Base-by-base conservation (phyloP, 495 filamentous ascomycete species). In the Neurospora sp. region DNA sequence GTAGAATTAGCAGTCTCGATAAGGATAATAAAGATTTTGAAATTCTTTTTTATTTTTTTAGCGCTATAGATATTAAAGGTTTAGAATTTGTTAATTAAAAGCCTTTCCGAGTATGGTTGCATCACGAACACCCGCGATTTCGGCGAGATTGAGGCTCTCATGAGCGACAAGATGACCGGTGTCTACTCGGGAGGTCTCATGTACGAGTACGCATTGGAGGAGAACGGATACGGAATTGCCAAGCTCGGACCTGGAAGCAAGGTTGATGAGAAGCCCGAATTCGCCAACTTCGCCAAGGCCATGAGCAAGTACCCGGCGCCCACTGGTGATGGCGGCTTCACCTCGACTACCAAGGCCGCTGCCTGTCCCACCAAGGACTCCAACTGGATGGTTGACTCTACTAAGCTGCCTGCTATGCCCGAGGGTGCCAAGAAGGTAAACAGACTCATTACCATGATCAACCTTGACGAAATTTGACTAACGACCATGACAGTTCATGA, bases 141-240 rank as follows among this genome's bases (percentile, higher is more conserved):
- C 80, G 84, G 90, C 72, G 96, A 98, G 84, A 87, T 98, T 70
- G 78, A 81, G 40, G 86, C 94, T 42, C 88, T 98, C 69, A 98
- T 98, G 89, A 89, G 86, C 81, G 83, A 82, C 23, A 79, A 96
- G 73, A 99, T 98, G 96, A 95, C 93, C 5, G 74, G 82, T 70
- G 96, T 98, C 74, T 98, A 97, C 88, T 98, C 95, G 72, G 95
- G 96, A 76, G 95, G 95, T 78, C 90, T 98, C 60, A 92, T 97
- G 80, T 98, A 98, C 84, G 95, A 98, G 83, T 98, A 97, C 85
- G 90, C 91, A 73, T 83, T 94, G 82, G 95, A 95, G 80, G 83
- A 84, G 42, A 92, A 88, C 85, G 82, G 85, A 31, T 98, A 90
- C 84, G 95, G 95, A 73, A 89, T 98, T 66, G 93, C 92, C 77